Evolutionary conservation across 177 flowering plant genomes (phyloP).

Genomic region (Vitis hybrid): DNA sequence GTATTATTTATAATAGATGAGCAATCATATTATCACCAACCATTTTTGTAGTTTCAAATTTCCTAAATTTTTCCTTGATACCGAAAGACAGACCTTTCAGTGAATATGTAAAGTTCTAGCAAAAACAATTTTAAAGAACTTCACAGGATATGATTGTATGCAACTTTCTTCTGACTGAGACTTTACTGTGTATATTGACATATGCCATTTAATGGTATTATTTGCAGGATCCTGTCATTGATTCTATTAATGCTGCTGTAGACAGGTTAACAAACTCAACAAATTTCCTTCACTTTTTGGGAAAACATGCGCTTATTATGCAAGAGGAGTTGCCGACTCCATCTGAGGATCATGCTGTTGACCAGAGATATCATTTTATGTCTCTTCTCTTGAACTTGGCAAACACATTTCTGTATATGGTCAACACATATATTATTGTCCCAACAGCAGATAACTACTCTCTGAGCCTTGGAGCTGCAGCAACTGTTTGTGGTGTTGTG

Average conservation of each 20-base stretch:
- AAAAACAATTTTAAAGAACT: too few relatives aligned
- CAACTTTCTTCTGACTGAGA: too few relatives aligned
- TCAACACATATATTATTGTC: constrained; percentile 66
- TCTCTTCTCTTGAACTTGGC: constrained; percentile 65
- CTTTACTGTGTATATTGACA: too few relatives aligned
- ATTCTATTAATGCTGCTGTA: constrained; percentile 60
- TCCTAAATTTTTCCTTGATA: too few relatives aligned
- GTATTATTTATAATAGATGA: too few relatives aligned
- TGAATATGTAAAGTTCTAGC: too few relatives aligned
- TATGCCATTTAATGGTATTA: neutral
- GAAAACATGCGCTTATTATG: constrained; percentile 64
- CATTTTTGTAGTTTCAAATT: too few relatives aligned
- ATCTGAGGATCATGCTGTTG: constrained; percentile 33
- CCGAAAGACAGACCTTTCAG: too few relatives aligned
- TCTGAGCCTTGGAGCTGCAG: constrained; percentile 72
- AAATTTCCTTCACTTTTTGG: constrained; percentile 55
- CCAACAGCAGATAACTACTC: constrained; percentile 75
- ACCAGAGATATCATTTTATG: constrained; percentile 52
- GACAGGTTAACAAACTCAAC: constrained; percentile 62
- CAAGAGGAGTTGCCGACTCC: constrained; percentile 54
- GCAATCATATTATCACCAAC: too few relatives aligned
- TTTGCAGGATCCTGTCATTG: constrained; percentile 63
- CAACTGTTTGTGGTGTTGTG: constrained; percentile 72
- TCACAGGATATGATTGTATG: too few relatives aligned
- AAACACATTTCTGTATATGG: constrained; percentile 71